phyloP scores from a whole-genome alignment of 2,329 filamentous ascomycete genomes.

The Aspergillus sergii region DNA sequence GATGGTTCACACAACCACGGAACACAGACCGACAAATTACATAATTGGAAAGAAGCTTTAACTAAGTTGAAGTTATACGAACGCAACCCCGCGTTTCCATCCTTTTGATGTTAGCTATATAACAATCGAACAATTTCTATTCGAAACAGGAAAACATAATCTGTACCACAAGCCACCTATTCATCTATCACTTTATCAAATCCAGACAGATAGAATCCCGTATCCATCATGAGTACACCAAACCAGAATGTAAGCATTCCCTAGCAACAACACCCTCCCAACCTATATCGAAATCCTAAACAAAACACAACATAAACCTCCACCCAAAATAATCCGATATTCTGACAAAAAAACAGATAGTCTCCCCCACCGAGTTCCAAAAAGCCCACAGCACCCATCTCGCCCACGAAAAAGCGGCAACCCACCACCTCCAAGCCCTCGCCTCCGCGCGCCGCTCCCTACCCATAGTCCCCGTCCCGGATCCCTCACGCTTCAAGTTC shows the following conservation, averaged over 20 bases:
- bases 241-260: neutral
- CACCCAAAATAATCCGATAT: too few relatives aligned
- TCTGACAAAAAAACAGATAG: neutral
- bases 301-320: too few relatives aligned
- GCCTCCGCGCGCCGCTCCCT: conserved; percentile 38
- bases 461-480: conserved; percentile 45
- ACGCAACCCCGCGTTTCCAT: neutral
- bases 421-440: conserved; percentile 23
- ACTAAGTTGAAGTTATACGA: neutral
- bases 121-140: neutral
- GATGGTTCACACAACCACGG: neutral
- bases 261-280: neutral
- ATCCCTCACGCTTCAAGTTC: conserved; percentile 40
- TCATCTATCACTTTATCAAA: neutral
- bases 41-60: neutral
- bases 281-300: too few relatives aligned
- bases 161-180: neutral
- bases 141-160: too few relatives aligned
- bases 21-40: neutral
- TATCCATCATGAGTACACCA: neutral
- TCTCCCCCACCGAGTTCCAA: conserved; percentile 12
- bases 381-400: conserved; percentile 16
- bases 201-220: fast-evolving
- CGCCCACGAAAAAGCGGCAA: conserved; percentile 18
- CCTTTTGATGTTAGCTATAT: neutral